These are phyloP conservation scores for Mycena polygramma DNA, from an alignment of 768 basidiomycete genomes.

Conservation along the genomic window DNA sequence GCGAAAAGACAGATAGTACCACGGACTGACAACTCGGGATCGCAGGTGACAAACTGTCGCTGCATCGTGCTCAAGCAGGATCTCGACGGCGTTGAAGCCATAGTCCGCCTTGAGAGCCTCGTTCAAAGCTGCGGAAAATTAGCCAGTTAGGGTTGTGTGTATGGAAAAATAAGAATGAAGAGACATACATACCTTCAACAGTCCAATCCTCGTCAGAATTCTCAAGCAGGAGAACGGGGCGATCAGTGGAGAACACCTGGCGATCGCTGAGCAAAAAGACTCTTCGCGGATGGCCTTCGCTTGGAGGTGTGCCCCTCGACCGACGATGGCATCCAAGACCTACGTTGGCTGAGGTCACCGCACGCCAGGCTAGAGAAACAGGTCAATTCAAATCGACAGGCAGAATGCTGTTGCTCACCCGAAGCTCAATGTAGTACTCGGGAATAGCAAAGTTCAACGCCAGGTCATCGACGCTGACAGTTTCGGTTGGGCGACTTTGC, in stretches of 20 bases:
- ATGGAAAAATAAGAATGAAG: conserved; percentile 15
- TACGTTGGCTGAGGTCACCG: conserved; percentile 91
- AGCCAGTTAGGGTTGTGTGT: conserved; percentile 33
- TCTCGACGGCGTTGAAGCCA: conserved; percentile 94
- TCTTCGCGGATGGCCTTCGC: conserved; percentile 94
- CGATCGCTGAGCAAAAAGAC: conserved; percentile 92
- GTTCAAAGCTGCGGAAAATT: conserved; percentile 73
- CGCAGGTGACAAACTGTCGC: conserved; percentile 95
- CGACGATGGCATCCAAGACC: conserved; percentile 90
- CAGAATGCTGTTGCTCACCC: conserved; percentile 60
- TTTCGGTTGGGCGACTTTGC: conserved; percentile 69
- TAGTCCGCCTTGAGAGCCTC: conserved; percentile 98
- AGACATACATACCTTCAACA: conserved; percentile 78
- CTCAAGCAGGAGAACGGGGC: conserved; percentile 95
- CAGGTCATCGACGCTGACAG: conserved; percentile 85
- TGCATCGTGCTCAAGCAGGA: conserved; percentile 86
- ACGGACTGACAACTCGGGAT: conserved; percentile 95
- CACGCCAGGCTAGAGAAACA: conserved; percentile 72
- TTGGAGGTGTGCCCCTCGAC: conserved; percentile 81
- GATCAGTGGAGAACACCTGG: conserved; percentile 92
- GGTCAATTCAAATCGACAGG: conserved; percentile 3
- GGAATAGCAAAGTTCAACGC: conserved; percentile 97
- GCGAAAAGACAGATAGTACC: conserved; percentile 64
- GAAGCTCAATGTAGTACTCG: conserved; percentile 93
- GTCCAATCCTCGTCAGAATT: conserved; percentile 99